A percentile compares a stretch with the other conserved stretches of the same genome.
These are phyloP conservation scores for Metarhizium anisopliae DNA, from an alignment of 2,329 filamentous ascomycete species.

Conservation along the genomic window DNA sequence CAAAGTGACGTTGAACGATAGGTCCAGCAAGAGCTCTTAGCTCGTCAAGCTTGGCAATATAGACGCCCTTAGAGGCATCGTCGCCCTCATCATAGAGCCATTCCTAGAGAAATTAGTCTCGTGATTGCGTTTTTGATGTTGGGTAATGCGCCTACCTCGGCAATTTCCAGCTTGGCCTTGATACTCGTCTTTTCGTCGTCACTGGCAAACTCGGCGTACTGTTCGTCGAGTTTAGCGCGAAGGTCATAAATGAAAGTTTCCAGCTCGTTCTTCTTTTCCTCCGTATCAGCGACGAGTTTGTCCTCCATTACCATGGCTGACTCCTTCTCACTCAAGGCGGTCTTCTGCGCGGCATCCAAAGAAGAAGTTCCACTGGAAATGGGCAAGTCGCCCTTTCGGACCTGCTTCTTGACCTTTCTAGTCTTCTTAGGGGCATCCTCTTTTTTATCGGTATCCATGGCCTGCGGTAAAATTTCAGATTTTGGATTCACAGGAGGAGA, in stretches of 20 bases:
- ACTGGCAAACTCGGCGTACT: slow-evolving; percentile 79
- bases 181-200: slow-evolving; percentile 90
- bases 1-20: slow-evolving; percentile 88
- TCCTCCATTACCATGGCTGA: slow-evolving; percentile 92
- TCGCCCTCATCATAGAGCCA: slow-evolving; percentile 98
- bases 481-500: neutral
- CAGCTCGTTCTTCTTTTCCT: slow-evolving; percentile 99
- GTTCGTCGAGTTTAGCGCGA: slow-evolving; percentile 87
- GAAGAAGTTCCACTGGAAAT: slow-evolving; percentile 76
- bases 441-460: slow-evolving; percentile 77
- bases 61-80: slow-evolving; percentile 86
- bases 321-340: slow-evolving; percentile 70
- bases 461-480: slow-evolving; percentile 33
- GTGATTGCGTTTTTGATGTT: neutral
- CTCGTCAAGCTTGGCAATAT: slow-evolving; percentile 92
- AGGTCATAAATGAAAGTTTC: slow-evolving; percentile 97
- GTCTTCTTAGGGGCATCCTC: slow-evolving; percentile 71
- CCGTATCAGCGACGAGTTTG: slow-evolving; percentile 95
- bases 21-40: slow-evolving; percentile 85
- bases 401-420: slow-evolving; percentile 98
- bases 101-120: slow-evolving; percentile 50
- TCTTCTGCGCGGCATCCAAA: slow-evolving; percentile 61
- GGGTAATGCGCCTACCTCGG: slow-evolving; percentile 60
- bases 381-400: slow-evolving; percentile 91
- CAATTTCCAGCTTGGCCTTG: slow-evolving; percentile 70